phyloP scores from a whole-genome alignment of 805 yeast genomes.

The Saturnispora serradocipensis region DNA sequence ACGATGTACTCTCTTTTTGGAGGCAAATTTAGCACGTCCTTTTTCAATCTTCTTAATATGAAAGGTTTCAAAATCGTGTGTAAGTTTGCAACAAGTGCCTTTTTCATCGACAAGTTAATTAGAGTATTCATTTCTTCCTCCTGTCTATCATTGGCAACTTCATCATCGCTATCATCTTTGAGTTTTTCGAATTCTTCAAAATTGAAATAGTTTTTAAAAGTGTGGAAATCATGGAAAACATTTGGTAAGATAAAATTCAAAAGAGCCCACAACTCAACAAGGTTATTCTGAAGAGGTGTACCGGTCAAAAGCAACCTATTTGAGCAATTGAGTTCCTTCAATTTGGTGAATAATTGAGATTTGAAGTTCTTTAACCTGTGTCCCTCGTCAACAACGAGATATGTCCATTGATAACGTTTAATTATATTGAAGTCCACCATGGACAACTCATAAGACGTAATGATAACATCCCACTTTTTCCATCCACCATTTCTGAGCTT shows the following conservation, averaged over 20 bases:
- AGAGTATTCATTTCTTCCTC: constrained; percentile 38
- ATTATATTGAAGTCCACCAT: constrained; percentile 57
- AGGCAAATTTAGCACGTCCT: constrained; percentile 66
- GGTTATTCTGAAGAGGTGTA: constrained; percentile 91
- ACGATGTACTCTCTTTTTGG: constrained; percentile 84
- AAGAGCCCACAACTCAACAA: constrained; percentile 86
- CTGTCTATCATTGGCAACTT: constrained; percentile 6
- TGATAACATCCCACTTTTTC: constrained; percentile 39
- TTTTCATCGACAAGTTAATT: constrained; percentile 50
- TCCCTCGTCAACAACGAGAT: constrained; percentile 89
- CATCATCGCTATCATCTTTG: constrained; percentile 16
- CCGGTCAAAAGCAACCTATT: constrained; percentile 84
- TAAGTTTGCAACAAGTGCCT: constrained; percentile 58
- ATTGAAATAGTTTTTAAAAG: constrained; percentile 93
- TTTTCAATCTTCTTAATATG: constrained; percentile 70
- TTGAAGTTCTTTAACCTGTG: constrained; percentile 83
- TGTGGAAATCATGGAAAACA: constrained; percentile 79
- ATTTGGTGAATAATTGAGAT: constrained; percentile 61
- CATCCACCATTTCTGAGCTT: constrained; percentile 25
- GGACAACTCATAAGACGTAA: constrained; percentile 78
- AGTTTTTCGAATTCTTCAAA: constrained; percentile 48
- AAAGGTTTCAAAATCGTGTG: constrained; percentile 89
- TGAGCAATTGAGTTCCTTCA: constrained; percentile 56
- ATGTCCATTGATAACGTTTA: constrained; percentile 58
- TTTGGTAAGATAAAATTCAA: constrained; percentile 88